Conservation (phyloP, 768 basidiomycete genomes). For the Krasilnikovozyma curviuscula region DNA sequence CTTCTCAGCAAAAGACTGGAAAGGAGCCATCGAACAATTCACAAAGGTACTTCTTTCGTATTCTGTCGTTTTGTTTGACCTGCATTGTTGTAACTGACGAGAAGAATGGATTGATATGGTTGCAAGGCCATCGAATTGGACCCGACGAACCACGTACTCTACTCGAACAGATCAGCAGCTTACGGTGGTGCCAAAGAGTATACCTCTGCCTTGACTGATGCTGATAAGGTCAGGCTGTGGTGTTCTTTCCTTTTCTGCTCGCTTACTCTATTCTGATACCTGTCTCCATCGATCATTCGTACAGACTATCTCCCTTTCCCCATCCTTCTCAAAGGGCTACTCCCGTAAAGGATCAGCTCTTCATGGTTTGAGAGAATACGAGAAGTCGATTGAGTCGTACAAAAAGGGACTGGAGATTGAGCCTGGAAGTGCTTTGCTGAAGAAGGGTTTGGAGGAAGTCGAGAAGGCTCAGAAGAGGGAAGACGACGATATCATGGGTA, state of each 20-base stretch:
- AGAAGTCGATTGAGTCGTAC: conserved; percentile 48
- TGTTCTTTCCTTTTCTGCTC: not conserved
- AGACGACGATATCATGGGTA: not conserved
- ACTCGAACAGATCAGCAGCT: conserved; percentile 80
- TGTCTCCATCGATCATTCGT: not conserved
- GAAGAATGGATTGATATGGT: not conserved
- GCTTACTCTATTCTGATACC: not conserved
- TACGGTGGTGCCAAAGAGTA: conserved; percentile 69
- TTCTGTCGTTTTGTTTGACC: not conserved
- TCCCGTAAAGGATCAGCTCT: conserved; percentile 81
- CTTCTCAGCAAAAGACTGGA: conserved; percentile 79
- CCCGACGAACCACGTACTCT: conserved; percentile 66
- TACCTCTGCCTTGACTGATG: conserved; percentile 58
- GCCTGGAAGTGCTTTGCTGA: conserved; percentile 50
- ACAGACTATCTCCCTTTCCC: conserved; percentile 60
- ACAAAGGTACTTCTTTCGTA: conserved; percentile 14
- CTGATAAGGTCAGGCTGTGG: conserved; percentile 53
- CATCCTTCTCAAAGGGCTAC: conserved; percentile 75
- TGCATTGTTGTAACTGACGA: too few species aligned
- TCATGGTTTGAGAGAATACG: conserved; percentile 58
- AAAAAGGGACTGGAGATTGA: conserved; percentile 63
- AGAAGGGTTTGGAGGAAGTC: conserved; percentile 78
- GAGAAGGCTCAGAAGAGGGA: conserved; percentile 56
- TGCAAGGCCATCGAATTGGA: conserved; percentile 58
- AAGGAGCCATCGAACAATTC: conserved; percentile 42